Percentiles rank a stretch among this genome's conserved stretches.
These are phyloP conservation scores for Kingdonia uniflora DNA, from an alignment of 164 flowering plant genomes.

Conservation along the genomic window DNA sequence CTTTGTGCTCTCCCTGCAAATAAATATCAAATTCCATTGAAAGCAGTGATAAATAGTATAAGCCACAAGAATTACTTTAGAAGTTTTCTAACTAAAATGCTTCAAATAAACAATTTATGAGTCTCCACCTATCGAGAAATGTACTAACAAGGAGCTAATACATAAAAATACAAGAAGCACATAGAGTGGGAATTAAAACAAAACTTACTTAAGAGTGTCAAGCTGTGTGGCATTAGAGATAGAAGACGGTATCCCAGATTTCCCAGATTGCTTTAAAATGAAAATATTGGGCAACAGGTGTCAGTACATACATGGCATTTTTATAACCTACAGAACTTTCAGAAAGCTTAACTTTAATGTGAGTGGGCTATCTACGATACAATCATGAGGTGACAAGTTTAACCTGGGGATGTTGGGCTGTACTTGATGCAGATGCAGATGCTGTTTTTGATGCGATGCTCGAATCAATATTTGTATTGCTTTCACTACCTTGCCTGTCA, in stretches of 20 bases:
- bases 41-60: too few species aligned
- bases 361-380: neutral
- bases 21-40: neutral
- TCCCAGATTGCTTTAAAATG: conserved; percentile 35
- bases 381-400: neutral
- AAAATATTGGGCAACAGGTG: neutral
- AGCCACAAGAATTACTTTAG: too few species aligned
- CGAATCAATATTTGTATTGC: conserved; percentile 13
- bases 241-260: conserved; percentile 26
- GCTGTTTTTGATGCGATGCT: conserved; percentile 16
- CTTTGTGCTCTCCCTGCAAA: conserved; percentile 53
- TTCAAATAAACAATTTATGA: too few species aligned
- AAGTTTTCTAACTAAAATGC: too few species aligned
- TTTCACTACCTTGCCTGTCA: conserved; percentile 17
- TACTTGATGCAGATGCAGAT: conserved; percentile 17
- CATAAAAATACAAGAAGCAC: too few species aligned
- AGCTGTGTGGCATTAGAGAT: conserved; percentile 10
- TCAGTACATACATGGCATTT: too few species aligned
- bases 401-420: conserved; percentile 13
- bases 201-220: conserved; percentile 49
- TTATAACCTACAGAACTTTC: too few species aligned
- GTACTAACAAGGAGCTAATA: too few species aligned
- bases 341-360: too few species aligned
- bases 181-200: conserved; percentile 2
- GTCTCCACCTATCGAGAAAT: too few species aligned